Base-by-base conservation (phyloP, 129 eudicot genomes). In the Helichrysum umbraculigerum region DNA sequence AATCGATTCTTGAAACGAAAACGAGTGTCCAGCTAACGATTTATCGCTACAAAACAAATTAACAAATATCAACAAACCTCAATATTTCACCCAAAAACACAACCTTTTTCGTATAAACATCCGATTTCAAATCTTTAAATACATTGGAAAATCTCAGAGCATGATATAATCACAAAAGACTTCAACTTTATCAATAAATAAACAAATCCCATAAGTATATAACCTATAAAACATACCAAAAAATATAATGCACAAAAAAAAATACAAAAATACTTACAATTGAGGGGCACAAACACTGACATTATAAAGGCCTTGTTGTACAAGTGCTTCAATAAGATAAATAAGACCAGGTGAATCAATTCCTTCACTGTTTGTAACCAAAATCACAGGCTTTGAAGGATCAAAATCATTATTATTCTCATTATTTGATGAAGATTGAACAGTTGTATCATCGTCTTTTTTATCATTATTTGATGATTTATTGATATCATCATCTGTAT, bases 201-300 rank as follows among this genome's bases (percentile, higher is more conserved):
- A 44, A 51, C 7, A 69, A 42, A 22, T 6, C 56, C 21, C 17
- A 71, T 6, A n/a, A 6, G 5, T 8, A 17, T 8, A 17, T 8
- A 62, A 66, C 9, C 71, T 37, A 64, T 22, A 41, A 4, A 62
- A 3, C 19, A 33, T 1, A 37, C 19, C 8, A 39, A 72, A 1
- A 11, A 25, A 76, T 0, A n/a, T 33, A 70, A 28, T 28, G 22
- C 7, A 60, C 2, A 30, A 60, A 10, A 12, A 0, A 6, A 1
- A 14, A 17, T 15, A 25, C 28, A 17, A 59, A 22, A 39, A 25
- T 50, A 51, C 34, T 78, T 77, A 95, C 99, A 88, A 66, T 83
- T 91, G 96, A 65, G 99, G 97, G 39, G 92, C 99, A 84, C 88
- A 81, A 70, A 91, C 96, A 78, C 85, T 77, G 83, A 95, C 95